Conservation (phyloP, 2,329 filamentous ascomycete species). For the Aspergillus terreus region DNA sequence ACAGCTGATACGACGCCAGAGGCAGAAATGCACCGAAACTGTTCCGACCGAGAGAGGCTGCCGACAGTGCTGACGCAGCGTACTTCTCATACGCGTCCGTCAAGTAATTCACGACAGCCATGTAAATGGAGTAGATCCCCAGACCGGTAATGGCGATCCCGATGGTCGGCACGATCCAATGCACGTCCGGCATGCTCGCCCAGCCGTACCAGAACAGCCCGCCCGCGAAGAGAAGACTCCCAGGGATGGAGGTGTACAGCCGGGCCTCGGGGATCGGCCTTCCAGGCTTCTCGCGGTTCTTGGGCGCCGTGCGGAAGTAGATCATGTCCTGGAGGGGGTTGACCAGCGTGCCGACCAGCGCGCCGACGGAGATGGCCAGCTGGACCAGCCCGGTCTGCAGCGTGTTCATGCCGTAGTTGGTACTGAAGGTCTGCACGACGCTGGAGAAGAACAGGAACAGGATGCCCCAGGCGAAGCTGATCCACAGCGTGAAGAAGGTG, state of each 20-base stretch:
- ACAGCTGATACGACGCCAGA: slow-evolving; percentile 40
- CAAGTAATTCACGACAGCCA: slow-evolving; percentile 49
- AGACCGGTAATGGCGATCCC: slow-evolving; percentile 36
- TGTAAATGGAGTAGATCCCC: slow-evolving; percentile 43
- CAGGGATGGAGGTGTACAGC: slow-evolving; percentile 41
- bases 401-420: slow-evolving; percentile 34
- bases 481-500: slow-evolving; percentile 43
- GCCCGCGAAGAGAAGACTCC: slow-evolving; percentile 33
- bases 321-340: slow-evolving; percentile 38
- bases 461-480: slow-evolving; percentile 44
- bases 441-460: slow-evolving; percentile 42
- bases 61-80: slow-evolving; percentile 45
- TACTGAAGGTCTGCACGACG: slow-evolving; percentile 38
- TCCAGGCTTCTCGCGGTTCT: slow-evolving; percentile 35
- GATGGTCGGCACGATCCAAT: slow-evolving; percentile 33
- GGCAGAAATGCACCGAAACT: slow-evolving; percentile 46
- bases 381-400: slow-evolving; percentile 38
- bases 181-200: slow-evolving; percentile 21
- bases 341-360: slow-evolving; percentile 38
- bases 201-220: slow-evolving; percentile 38
- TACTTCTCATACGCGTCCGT: slow-evolving; percentile 48
- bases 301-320: slow-evolving; percentile 18
- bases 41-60: slow-evolving; percentile 45
- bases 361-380: slow-evolving; percentile 41
- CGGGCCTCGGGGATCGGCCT: slow-evolving; percentile 42